A percentile compares a stretch with the other conserved stretches of the same genome.
Evolutionary conservation across 176 grass and related monocot genomes (phyloP).

Genomic region (Oropetium thomaeum): DNA sequence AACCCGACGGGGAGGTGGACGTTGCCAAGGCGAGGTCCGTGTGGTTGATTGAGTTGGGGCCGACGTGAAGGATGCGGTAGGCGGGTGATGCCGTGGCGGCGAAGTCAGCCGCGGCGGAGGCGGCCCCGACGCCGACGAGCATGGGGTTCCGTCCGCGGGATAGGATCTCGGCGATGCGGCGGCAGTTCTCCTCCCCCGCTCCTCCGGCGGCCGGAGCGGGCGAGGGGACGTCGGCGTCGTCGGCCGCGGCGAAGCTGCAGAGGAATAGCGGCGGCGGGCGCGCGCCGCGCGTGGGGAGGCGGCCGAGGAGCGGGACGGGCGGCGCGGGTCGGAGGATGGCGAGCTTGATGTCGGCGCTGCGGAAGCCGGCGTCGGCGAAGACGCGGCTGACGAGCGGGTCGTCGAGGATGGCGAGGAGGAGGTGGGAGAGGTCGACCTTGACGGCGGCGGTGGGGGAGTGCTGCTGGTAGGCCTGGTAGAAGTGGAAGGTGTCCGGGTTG

Average conservation of each 20-base stretch:
- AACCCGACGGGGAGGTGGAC: background rate
- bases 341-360: slow-evolving; percentile 72
- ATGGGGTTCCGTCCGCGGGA: slow-evolving; percentile 73
- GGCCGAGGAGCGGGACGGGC: slow-evolving; percentile 41
- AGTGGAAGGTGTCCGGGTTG: slow-evolving; percentile 40
- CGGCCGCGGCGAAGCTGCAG: slow-evolving; percentile 63
- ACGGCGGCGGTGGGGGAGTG: no score
- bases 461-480: no score
- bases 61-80: slow-evolving; percentile 45
- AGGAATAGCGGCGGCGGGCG: slow-evolving; percentile 81
- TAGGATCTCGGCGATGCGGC: slow-evolving; percentile 69
- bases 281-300: slow-evolving; percentile 29
- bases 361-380: slow-evolving; percentile 82
- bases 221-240: slow-evolving; percentile 56
- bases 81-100: slow-evolving; percentile 27
- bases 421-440: no score
- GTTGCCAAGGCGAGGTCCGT: slow-evolving; percentile 14
- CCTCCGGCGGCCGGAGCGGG: slow-evolving; percentile 24
- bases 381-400: slow-evolving; percentile 91
- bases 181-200: slow-evolving; percentile 54
- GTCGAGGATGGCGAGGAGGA: slow-evolving; percentile 43
- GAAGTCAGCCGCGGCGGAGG: slow-evolving; percentile 60
- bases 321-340: slow-evolving; percentile 77
- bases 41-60: slow-evolving; percentile 25
- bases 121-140: slow-evolving; percentile 81